A percentile compares a stretch with the other conserved stretches of the same genome.
Evolutionary conservation across 1,139 yeast genomes (phyloP).

Genomic region (Sugiyamaella castrensis): DNA sequence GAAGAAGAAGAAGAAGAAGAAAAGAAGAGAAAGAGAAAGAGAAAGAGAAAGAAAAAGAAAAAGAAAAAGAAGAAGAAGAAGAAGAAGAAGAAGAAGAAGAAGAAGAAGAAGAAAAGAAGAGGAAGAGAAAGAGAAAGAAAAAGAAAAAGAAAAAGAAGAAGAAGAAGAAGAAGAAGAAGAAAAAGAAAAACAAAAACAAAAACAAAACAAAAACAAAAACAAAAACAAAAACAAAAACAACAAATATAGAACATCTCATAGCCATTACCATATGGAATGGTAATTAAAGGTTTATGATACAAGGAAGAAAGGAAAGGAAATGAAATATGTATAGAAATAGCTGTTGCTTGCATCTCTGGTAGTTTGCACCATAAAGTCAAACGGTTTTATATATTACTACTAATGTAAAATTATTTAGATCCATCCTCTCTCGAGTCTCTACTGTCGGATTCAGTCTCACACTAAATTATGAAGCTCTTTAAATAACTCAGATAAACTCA

Average conservation of each 20-base stretch:
- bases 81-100: background rate
- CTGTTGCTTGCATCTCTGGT: background rate
- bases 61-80: no score
- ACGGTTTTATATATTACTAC: background rate
- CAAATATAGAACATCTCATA: no score
- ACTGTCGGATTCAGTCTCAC: background rate
- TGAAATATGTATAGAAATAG: background rate
- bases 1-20: background rate
- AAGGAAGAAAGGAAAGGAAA: no score
- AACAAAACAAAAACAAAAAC: no score
- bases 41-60: background rate
- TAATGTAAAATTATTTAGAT: background rate
- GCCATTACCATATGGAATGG: no score
- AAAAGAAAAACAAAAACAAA: no score
- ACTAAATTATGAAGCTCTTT: constrained; percentile 19
- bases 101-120: no score
- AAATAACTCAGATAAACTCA: constrained; percentile 22
- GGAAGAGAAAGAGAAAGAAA: background rate
- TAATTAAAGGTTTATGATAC: no score
- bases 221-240: no score
- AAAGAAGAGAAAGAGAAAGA: background rate
- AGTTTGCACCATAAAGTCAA: background rate
- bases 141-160: no score
- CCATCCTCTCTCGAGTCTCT: background rate
- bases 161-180: no score